Evolutionary conservation across 1,139 yeast genomes (phyloP).

Genomic region (Magnusiomyces sp.): DNA sequence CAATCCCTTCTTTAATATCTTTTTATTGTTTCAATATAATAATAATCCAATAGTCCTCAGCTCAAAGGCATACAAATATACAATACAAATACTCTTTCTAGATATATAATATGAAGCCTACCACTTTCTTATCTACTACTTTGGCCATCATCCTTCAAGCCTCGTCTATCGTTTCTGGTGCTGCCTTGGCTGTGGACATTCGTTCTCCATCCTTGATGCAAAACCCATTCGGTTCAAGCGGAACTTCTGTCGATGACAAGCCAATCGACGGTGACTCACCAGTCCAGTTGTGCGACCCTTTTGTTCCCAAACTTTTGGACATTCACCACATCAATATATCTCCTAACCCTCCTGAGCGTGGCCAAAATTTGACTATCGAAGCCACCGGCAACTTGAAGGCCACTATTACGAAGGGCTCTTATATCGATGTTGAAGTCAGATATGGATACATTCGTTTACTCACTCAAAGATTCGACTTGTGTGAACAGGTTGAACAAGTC

Average conservation of each 20-base stretch:
- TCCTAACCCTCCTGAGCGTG: slow-evolving; percentile 88
- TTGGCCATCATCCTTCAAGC: background rate
- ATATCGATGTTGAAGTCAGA: slow-evolving; percentile 86
- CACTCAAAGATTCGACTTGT: slow-evolving; percentile 80
- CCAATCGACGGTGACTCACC: slow-evolving; percentile 85
- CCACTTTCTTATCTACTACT: background rate
- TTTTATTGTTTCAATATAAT: background rate
- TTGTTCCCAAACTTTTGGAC: slow-evolving; percentile 51
- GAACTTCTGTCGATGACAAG: slow-evolving; percentile 15
- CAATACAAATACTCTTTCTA: too few relatives aligned
- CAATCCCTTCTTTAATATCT: background rate
- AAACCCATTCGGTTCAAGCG: slow-evolving; percentile 12
- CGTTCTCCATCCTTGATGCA: slow-evolving; percentile 1
- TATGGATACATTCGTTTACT: slow-evolving; percentile 84
- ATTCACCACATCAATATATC: slow-evolving; percentile 51
- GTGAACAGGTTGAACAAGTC: slow-evolving; percentile 68
- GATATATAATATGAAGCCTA: too few relatives aligned
- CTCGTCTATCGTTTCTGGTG: background rate
- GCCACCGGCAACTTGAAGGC: slow-evolving; percentile 59
- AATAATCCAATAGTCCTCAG: background rate
- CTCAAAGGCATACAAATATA: background rate
- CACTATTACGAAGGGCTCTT: slow-evolving; percentile 71
- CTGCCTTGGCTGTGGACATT: background rate
- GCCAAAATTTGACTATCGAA: slow-evolving; percentile 63
- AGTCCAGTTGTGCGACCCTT: slow-evolving; percentile 61